These are phyloP conservation scores for Phytophthora sp. DNA, from an alignment of 352 stramenopile species.

Conservation along the genomic window DNA sequence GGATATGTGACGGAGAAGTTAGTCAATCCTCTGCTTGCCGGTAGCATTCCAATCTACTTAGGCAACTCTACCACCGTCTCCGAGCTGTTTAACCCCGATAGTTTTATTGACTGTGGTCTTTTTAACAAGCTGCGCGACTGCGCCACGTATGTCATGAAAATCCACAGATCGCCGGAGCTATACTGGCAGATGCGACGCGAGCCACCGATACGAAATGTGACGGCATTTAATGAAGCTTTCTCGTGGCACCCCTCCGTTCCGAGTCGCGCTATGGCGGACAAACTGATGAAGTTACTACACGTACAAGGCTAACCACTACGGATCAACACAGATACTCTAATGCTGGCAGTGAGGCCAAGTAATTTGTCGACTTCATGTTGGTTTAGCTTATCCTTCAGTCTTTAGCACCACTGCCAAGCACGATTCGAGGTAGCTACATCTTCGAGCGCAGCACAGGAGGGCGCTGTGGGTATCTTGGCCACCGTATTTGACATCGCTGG, in stretches of 20 bases:
- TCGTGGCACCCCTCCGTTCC: slow-evolving; percentile 51
- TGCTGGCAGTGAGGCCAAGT: too few species aligned
- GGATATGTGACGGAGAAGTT: slow-evolving; percentile 79
- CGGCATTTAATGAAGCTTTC: slow-evolving; percentile 40
- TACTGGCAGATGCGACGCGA: slow-evolving; percentile 42
- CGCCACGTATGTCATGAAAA: slow-evolving; percentile 36
- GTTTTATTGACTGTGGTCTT: slow-evolving; percentile 58
- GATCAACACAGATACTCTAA: too few species aligned
- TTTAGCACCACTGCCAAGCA: too few species aligned
- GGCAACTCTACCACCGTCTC: slow-evolving; percentile 48
- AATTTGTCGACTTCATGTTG: too few species aligned
- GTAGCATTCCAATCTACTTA: slow-evolving; percentile 62
- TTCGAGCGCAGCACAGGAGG: background rate
- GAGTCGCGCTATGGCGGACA: slow-evolving; percentile 9
- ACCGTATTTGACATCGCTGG: slow-evolving; percentile 5
- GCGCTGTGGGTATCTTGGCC: background rate
- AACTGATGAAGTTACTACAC: slow-evolving; percentile 1
- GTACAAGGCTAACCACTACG: too few species aligned
- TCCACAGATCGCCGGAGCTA: slow-evolving; percentile 40
- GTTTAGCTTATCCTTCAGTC: too few species aligned
- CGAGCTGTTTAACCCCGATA: slow-evolving; percentile 51
- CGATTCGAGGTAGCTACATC: background rate
- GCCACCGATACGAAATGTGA: slow-evolving; percentile 38
- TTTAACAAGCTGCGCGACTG: slow-evolving; percentile 50
- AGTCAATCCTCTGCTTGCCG: slow-evolving; percentile 62